phyloP scores from a whole-genome alignment of 2,329 filamentous ascomycete genomes.

The Talaromyces marneffei region DNA sequence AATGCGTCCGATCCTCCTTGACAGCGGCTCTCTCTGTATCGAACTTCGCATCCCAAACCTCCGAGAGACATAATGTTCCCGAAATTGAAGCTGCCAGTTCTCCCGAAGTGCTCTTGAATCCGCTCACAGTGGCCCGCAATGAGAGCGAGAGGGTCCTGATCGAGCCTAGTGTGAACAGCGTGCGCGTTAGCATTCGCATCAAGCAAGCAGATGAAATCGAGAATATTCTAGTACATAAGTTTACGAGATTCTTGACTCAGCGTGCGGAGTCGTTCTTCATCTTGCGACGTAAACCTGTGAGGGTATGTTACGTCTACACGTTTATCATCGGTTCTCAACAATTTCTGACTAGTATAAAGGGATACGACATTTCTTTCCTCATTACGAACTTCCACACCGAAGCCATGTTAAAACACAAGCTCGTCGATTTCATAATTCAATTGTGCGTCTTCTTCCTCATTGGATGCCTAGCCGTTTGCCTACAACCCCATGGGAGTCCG shows the following conservation, averaged over 20 bases:
- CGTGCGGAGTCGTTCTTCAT: conserved; percentile 97
- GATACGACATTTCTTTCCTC: conserved; percentile 97
- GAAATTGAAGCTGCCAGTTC: conserved; percentile 92
- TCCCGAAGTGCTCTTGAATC: conserved; percentile 88
- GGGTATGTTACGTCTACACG: conserved; percentile 49
- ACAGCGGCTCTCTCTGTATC: conserved; percentile 89
- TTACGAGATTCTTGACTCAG: conserved; percentile 93
- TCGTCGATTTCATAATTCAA: conserved; percentile 98
- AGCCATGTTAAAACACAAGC: conserved; percentile 97
- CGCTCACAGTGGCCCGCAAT: conserved; percentile 84
- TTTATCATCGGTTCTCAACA: neutral
- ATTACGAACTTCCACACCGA: conserved; percentile 99
- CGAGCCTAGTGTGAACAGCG: conserved; percentile 93
- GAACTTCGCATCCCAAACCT: conserved; percentile 95
- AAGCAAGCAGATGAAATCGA: conserved; percentile 99
- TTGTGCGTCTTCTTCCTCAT: conserved; percentile 44
- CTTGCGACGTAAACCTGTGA: conserved; percentile 86
- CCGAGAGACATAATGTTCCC: conserved; percentile 95
- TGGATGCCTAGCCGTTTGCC: neutral
- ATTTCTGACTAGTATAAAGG: conserved; percentile 49
- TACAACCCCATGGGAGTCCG: neutral
- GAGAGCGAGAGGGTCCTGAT: conserved; percentile 96
- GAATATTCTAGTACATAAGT: conserved; percentile 96
- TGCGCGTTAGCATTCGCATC: conserved; percentile 96
- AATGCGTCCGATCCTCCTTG: conserved; percentile 89